Evolutionary conservation across 2,329 filamentous ascomycete species (phyloP).

Genomic region (Trichoderma afroharzianum): DNA sequence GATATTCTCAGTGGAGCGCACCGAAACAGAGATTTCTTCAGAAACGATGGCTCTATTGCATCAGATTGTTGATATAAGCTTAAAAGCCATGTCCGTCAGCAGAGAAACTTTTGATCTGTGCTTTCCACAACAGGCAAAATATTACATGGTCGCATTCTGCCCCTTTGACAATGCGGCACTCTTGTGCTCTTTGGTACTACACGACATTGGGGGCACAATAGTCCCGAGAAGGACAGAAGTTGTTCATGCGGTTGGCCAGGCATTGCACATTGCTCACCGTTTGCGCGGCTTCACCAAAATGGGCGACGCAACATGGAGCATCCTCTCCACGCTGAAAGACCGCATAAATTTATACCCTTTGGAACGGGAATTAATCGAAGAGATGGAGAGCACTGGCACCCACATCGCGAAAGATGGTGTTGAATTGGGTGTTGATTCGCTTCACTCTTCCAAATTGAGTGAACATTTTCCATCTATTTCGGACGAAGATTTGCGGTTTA

Average conservation of each 20-base stretch:
- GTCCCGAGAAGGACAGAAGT: background rate
- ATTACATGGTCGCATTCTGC: slow-evolving; percentile 3
- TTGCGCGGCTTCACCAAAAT: slow-evolving; percentile 1
- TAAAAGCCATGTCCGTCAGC: slow-evolving; percentile 6
- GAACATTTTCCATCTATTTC: background rate
- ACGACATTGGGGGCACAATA: background rate
- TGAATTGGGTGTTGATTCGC: background rate
- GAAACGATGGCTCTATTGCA: background rate
- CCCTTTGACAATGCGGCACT: slow-evolving; percentile 9
- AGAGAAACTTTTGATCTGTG: slow-evolving; percentile 8
- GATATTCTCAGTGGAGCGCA: background rate
- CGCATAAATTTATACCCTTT: background rate
- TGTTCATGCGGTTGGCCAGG: background rate
- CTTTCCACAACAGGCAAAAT: slow-evolving; percentile 6
- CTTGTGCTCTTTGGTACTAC: background rate
- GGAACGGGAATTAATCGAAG: background rate
- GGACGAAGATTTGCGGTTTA: background rate
- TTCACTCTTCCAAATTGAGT: background rate
- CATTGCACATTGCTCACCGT: background rate
- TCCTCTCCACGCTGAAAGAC: background rate
- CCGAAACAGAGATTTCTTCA: background rate
- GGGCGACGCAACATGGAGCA: slow-evolving; percentile 2
- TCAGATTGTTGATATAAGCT: background rate
- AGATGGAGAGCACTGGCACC: background rate
- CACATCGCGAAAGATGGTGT: background rate